These are phyloP conservation scores for Phytophthora sp. DNA, from an alignment of 352 stramenopile genomes.

Conservation along the genomic window DNA sequence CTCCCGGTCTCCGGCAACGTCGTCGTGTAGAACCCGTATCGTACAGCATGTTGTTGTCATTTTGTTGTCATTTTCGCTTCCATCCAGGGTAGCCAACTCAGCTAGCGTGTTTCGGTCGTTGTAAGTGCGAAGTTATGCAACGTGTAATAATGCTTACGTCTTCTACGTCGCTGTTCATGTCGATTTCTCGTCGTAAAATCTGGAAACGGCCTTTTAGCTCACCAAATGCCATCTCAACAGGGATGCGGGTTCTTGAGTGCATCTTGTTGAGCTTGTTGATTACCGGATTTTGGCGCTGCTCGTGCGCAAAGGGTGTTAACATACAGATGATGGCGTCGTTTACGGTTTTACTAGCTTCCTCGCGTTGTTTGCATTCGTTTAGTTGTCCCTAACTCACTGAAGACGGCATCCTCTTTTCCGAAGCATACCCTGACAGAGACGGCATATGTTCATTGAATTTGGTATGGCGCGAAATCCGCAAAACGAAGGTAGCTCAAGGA, in stretches of 20 bases:
- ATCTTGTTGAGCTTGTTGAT: not conserved
- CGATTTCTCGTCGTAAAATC: not conserved
- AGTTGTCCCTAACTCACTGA: too few species aligned
- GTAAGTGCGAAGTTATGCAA: not conserved
- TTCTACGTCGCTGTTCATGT: constrained; percentile 1
- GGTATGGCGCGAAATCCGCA: too few species aligned
- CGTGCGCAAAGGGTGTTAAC: not conserved
- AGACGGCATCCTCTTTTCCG: too few species aligned
- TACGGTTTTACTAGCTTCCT: too few species aligned
- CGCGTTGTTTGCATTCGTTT: too few species aligned
- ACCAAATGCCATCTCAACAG: not conserved
- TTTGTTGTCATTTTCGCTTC: not conserved
- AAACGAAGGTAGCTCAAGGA: too few species aligned
- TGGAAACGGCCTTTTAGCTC: not conserved
- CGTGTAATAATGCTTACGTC: not conserved
- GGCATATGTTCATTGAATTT: too few species aligned
- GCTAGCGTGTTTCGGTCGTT: not conserved
- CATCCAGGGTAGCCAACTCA: not conserved
- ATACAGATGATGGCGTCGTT: too few species aligned
- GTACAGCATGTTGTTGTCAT: not conserved
- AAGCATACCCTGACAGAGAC: too few species aligned
- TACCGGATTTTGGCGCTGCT: not conserved
- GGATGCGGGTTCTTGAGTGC: not conserved
- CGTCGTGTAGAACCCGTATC: not conserved
- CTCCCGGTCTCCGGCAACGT: not conserved